phyloP scores from a whole-genome alignment of 305 asterid genomes.

The Fraxinus dipetala region DNA sequence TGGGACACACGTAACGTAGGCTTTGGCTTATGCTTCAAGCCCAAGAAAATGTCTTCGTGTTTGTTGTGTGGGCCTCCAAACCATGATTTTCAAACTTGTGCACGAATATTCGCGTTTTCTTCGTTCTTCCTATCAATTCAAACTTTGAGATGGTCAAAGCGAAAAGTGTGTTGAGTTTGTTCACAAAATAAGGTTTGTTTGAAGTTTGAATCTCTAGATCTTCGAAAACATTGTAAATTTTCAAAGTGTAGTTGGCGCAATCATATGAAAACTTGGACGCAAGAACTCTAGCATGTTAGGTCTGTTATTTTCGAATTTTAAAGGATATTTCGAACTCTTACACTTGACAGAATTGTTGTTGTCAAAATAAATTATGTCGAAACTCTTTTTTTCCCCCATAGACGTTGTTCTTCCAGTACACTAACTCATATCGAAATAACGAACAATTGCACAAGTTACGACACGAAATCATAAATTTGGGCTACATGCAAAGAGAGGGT shows the following conservation, averaged over 20 bases:
- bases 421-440: no score
- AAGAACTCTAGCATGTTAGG: not conserved
- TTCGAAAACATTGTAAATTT: not conserved
- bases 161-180: not conserved
- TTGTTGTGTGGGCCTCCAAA: not conserved
- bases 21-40: not conserved
- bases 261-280: not conserved
- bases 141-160: not conserved
- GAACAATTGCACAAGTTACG: no score
- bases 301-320: no score
- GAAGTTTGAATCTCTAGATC: not conserved
- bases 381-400: no score
- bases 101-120: not conserved
- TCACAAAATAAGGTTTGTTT: not conserved
- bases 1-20: not conserved
- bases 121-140: not conserved
- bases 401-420: no score
- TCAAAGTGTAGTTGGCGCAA: not conserved
- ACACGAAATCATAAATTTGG: no score
- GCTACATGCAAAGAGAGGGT: no score
- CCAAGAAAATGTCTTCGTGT: not conserved
- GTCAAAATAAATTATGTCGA: no score
- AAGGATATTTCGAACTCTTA: no score
- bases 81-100: not conserved
- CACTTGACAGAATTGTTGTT: no score